These are phyloP conservation scores for Lablab purpureus DNA, from an alignment of 306 rosid species.

Conservation along the genomic window DNA sequence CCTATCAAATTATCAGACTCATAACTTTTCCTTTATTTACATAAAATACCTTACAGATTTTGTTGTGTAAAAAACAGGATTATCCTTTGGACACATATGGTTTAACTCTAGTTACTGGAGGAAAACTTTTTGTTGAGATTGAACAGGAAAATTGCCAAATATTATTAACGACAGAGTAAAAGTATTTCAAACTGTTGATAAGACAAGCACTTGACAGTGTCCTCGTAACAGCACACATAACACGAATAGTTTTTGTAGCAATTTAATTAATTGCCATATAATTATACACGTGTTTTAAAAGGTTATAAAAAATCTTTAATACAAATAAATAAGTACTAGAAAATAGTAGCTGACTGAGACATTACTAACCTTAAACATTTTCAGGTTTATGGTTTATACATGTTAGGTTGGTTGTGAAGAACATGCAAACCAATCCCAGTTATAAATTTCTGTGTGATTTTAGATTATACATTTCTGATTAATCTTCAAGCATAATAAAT, in stretches of 20 bases:
- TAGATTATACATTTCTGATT: no score
- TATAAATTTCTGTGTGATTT: no score
- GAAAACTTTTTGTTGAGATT: not conserved
- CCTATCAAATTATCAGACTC: not conserved
- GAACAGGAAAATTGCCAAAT: not conserved
- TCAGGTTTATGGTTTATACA: not conserved
- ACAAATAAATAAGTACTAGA: not conserved
- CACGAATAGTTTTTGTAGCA: slow-evolving; percentile 6
- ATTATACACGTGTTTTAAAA: not conserved
- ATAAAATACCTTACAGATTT: not conserved
- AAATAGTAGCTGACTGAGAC: slow-evolving; percentile 1
- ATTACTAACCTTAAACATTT: not conserved
- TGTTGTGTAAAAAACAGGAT: not conserved
- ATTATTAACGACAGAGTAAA: slow-evolving; percentile 4
- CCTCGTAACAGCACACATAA: slow-evolving; percentile 23
- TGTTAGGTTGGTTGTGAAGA: no score
- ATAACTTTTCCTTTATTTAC: not conserved
- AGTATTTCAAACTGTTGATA: not conserved
- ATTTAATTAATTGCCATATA: not conserved
- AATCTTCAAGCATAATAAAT: no score
- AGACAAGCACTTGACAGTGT: slow-evolving; percentile 28
- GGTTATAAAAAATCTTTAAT: not conserved
- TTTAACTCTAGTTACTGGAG: not conserved
- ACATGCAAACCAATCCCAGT: no score
- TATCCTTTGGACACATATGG: not conserved